Evolutionary conservation across 2,329 filamentous ascomycete species (phyloP), one percentile per base, ranked within the genome.

Genomic region (Monosporascus sp.): DNA sequence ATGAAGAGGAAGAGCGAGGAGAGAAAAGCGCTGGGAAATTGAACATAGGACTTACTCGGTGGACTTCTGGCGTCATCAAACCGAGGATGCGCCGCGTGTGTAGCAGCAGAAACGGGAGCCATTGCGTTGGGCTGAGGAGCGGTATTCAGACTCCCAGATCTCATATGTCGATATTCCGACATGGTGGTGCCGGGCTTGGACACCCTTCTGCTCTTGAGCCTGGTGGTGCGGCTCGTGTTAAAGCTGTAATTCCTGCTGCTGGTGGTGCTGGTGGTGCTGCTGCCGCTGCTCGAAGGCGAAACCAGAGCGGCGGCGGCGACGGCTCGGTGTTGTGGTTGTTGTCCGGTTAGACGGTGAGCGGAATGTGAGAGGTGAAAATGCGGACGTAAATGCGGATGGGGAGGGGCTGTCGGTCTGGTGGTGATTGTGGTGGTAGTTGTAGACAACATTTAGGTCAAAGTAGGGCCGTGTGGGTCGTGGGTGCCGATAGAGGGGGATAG

Each of bases 51-150:
- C 78, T 68, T 76, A 83, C 82, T 85, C 27, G 83, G 83, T 59
- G 83, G 83, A 69, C 83, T 86, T 62, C 83, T 73, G 47, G 83
- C 81, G 57, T 81, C 81, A 54, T 84, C 82, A 64, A 84, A 83
- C 61, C 80, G 65, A 51, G 63, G 66, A 56, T 71, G 69, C 36
- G 64, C 57, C 69, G 60, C 68, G 64, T 57, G 66, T 61, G 43
- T 11, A 46, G 64, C 61, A 52, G 72, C 65, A 62, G 65, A 34
- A 63, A 73, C 66, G 47, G 71, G 66, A 59, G 64, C 65, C 66
- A 72, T 70, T 31, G 63, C 57, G 51, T 64, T 66, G 54, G 66
- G 64, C 50, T 65, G 66, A 7, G 71, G 66, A 56, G 75, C 71
- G 55, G 80, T 79, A 65, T 76, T 82, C 68, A 83, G 75, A 69